phyloP scores from a whole-genome alignment of 768 basidiomycete genomes.

The Aureoboletus auriporus region DNA sequence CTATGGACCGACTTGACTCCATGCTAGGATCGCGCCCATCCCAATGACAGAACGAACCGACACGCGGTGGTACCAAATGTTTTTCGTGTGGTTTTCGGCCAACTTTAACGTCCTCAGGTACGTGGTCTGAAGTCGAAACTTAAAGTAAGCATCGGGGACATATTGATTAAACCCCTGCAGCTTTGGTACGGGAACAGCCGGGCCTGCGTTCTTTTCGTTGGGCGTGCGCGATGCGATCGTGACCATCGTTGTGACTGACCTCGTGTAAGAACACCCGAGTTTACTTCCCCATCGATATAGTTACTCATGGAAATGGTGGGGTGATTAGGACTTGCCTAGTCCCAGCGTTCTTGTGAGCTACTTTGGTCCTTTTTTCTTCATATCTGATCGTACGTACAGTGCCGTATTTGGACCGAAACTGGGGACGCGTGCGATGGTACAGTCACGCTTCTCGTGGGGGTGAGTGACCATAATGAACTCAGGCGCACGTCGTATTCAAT shows the following conservation, averaged over 20 bases:
- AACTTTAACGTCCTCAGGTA: conserved; percentile 43
- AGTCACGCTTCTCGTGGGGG: conserved; percentile 53
- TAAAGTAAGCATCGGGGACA: too few species aligned
- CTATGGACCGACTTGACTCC: neutral
- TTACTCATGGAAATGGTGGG: too few species aligned
- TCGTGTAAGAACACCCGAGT: conserved; percentile 32
- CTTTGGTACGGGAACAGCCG: conserved; percentile 47
- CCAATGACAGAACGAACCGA: conserved; percentile 34
- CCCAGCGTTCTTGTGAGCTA: too few species aligned
- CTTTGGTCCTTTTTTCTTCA: too few species aligned
- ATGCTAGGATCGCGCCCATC: conserved; percentile 37
- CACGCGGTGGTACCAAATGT: conserved; percentile 42
- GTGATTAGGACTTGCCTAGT: too few species aligned
- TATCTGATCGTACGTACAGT: conserved; percentile 18
- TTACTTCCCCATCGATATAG: neutral
- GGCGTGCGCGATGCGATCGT: conserved; percentile 40
- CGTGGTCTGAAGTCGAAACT: conserved; percentile 4
- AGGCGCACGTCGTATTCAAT: neutral
- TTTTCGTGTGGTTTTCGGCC: conserved; percentile 49
- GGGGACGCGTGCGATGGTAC: conserved; percentile 57
- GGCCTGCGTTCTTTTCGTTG: conserved; percentile 47
- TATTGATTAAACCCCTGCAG: conserved; percentile 17
- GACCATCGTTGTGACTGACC: conserved; percentile 40
- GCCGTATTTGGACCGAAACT: conserved; percentile 52
- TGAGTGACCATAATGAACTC: conserved; percentile 19